Conservation (phyloP, 306 rosid genomes). For the Vachellia pachyceras region DNA sequence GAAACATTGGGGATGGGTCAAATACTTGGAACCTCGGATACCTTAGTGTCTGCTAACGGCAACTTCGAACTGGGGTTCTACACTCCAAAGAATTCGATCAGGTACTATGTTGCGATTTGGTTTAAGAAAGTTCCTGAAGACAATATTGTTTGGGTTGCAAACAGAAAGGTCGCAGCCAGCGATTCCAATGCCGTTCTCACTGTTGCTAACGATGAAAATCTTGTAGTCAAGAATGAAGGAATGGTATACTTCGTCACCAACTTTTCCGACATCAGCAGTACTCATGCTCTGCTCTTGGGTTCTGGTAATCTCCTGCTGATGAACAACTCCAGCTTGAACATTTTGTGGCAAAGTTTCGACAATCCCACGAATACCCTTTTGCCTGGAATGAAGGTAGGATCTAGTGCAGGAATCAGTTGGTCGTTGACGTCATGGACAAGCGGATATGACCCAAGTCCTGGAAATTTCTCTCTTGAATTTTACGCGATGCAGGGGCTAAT, state of each 20-base stretch:
- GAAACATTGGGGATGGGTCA: constrained; percentile 22
- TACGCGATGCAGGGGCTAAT: not conserved
- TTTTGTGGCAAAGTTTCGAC: constrained; percentile 43
- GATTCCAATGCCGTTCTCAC: constrained; percentile 4
- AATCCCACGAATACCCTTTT: constrained; percentile 25
- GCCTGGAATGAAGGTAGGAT: constrained; percentile 27
- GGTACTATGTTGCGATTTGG: constrained; percentile 34
- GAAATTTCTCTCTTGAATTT: constrained; percentile 15
- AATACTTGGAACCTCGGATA: not conserved
- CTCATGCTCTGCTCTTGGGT: constrained; percentile 23
- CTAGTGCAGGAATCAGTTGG: not conserved
- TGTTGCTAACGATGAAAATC: constrained; percentile 3
- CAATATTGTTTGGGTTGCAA: constrained; percentile 39
- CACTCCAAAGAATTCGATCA: not conserved
- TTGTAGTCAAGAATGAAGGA: not conserved
- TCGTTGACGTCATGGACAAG: constrained; percentile 15
- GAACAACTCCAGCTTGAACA: too few relatives aligned
- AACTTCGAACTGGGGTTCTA: constrained; percentile 24
- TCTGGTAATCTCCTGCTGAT: too few relatives aligned
- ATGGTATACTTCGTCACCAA: not conserved
- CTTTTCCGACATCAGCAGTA: not conserved
- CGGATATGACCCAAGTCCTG: constrained; percentile 17
- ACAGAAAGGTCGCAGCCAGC: not conserved
- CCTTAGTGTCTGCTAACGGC: constrained; percentile 9
- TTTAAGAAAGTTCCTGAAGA: not conserved